Evolutionary conservation across 2,329 filamentous ascomycete species (phyloP).

Genomic region (Phaeosphaeriaceae sp.): DNA sequence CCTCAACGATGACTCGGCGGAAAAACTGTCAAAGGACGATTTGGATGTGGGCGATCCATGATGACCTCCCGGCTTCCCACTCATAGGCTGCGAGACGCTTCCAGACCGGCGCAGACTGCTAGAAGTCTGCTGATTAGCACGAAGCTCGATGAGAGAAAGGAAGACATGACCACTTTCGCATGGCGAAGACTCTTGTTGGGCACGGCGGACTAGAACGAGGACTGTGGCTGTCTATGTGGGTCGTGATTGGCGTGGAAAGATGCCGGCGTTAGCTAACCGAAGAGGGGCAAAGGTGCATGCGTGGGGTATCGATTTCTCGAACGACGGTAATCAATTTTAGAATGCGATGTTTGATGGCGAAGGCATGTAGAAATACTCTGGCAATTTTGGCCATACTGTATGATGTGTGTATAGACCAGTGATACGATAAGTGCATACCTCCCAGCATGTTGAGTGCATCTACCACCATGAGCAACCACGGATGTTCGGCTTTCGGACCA

Average conservation of each 20-base stretch:
- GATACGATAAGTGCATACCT: no score
- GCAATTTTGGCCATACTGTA: no score
- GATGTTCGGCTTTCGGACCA: no score
- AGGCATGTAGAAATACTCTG: no score
- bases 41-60: slow-evolving; percentile 5
- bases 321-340: no score
- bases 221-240: background rate
- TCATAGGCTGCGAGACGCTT: slow-evolving; percentile 4
- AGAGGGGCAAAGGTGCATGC: background rate
- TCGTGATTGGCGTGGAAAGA: slow-evolving; percentile 1
- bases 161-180: background rate
- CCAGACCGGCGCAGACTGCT: background rate
- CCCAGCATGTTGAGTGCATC: no score
- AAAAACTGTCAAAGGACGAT: slow-evolving; percentile 5
- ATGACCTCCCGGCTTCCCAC: background rate
- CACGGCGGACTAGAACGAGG: background rate
- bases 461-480: no score
- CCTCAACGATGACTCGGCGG: background rate
- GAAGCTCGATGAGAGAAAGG: background rate
- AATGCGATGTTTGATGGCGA: no score
- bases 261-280: slow-evolving; percentile 2
- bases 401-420: no score
- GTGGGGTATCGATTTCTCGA: background rate
- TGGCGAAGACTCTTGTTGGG: background rate
- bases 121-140: slow-evolving; percentile 4